These are phyloP conservation scores for Raphanus raphanistrum DNA, from an alignment of 345 rosid genomes.

Conservation along the genomic window DNA sequence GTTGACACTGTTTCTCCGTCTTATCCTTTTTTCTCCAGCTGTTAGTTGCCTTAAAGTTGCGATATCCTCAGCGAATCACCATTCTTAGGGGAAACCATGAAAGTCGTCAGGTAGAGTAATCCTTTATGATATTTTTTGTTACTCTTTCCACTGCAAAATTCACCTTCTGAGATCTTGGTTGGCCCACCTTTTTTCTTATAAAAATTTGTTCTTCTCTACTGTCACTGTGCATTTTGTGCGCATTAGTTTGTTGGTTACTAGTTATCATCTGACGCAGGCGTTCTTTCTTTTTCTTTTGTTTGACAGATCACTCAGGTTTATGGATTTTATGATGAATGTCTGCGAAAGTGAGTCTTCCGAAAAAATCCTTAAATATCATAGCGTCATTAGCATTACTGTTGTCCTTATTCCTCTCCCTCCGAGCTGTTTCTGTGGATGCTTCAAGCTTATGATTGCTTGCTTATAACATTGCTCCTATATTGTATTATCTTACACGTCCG, in stretches of 20 bases:
- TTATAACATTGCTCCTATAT: neutral
- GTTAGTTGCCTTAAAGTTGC: conserved; percentile 83
- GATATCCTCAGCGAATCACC: conserved; percentile 83
- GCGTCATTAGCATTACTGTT: neutral
- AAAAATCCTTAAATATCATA: conserved; percentile 6
- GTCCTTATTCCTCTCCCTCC: neutral
- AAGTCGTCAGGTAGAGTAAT: conserved; percentile 85
- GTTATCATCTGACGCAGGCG: conserved; percentile 14
- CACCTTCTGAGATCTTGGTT: conserved; percentile 14
- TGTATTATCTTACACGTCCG: conserved; percentile 1
- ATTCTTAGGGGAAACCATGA: conserved; percentile 97
- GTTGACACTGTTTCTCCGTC: neutral
- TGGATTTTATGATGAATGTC: conserved; percentile 99
- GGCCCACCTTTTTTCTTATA: neutral
- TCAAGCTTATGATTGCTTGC: conserved; percentile 20
- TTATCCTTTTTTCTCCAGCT: conserved; percentile 49
- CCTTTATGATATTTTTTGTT: neutral
- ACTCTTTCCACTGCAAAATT: conserved; percentile 1
- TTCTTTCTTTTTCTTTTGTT: conserved; percentile 19
- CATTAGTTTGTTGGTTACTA: conserved; percentile 11
- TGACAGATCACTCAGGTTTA: conserved; percentile 97
- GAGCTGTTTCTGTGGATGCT: conserved; percentile 1
- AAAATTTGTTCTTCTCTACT: neutral
- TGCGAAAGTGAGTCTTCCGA: conserved; percentile 80
- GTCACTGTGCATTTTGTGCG: neutral